Evolutionary conservation across 495 filamentous ascomycete species (phyloP).

Genomic region (Trichoderma parareesei): DNA sequence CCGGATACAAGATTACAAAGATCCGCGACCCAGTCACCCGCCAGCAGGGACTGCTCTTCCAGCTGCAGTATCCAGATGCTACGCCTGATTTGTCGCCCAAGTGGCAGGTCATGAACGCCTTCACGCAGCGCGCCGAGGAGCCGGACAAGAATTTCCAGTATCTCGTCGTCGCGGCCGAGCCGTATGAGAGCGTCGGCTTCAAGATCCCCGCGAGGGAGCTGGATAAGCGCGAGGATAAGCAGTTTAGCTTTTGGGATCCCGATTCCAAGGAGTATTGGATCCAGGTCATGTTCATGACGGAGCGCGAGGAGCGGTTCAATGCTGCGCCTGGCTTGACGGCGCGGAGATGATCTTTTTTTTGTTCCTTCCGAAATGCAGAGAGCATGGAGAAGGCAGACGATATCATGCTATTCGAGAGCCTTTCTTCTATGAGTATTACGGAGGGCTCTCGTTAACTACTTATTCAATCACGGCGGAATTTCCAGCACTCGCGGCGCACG

Average conservation of each 20-base stretch:
- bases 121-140: conserved; percentile 91
- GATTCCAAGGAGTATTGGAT: conserved; percentile 98
- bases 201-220: conserved; percentile 94
- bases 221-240: conserved; percentile 75
- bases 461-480: too few relatives aligned
- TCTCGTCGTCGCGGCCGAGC: conserved; percentile 89
- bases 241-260: conserved; percentile 92
- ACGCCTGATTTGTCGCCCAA: conserved; percentile 63
- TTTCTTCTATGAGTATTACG: not conserved
- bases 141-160: conserved; percentile 93
- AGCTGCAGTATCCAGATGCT: conserved; percentile 93
- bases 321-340: conserved; percentile 80
- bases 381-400: not conserved
- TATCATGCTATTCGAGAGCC: not conserved
- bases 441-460: too few relatives aligned
- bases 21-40: conserved; percentile 81
- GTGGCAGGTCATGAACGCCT: conserved; percentile 95
- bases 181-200: conserved; percentile 93
- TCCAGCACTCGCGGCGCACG: too few relatives aligned
- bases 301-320: conserved; percentile 91
- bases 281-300: conserved; percentile 98
- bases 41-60: conserved; percentile 86
- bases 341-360: conserved; percentile 22
- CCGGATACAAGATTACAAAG: conserved; percentile 98
- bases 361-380: too few relatives aligned